A percentile compares a stretch with the other conserved stretches of the same genome.
Conservation (phyloP, 2,329 filamentous ascomycete species). For the Neocucurbitaria cava region DNA sequence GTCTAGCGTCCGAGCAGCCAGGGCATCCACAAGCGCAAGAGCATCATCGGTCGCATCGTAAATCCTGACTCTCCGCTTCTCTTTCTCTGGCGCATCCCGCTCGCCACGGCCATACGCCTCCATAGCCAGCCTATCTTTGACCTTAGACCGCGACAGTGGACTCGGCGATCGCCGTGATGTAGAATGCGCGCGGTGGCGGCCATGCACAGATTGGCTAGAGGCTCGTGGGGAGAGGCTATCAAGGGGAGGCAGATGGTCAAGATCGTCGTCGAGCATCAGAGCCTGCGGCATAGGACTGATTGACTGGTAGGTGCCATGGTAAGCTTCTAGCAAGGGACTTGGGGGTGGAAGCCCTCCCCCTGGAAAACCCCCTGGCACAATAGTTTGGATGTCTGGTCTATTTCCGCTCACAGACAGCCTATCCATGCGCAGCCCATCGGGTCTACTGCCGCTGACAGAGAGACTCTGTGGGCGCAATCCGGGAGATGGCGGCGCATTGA, state of each 20-base stretch:
- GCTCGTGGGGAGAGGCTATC: slow-evolving; percentile 41
- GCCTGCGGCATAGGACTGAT: slow-evolving; percentile 95
- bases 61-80: slow-evolving; percentile 71
- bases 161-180: slow-evolving; percentile 42
- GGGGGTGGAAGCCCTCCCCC: slow-evolving; percentile 64
- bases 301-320: slow-evolving; percentile 91
- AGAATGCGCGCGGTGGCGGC: slow-evolving; percentile 39
- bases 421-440: slow-evolving; percentile 53
- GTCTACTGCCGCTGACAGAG: slow-evolving; percentile 34
- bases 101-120: slow-evolving; percentile 29
- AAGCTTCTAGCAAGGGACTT: slow-evolving; percentile 89
- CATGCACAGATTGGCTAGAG: slow-evolving; percentile 35
- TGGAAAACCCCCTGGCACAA: slow-evolving; percentile 27
- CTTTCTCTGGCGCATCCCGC: slow-evolving; percentile 29
- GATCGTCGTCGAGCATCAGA: slow-evolving; percentile 62
- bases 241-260: slow-evolving; percentile 53
- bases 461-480: slow-evolving; percentile 43
- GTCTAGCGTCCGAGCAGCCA: slow-evolving; percentile 67
- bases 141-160: slow-evolving; percentile 29
- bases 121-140: slow-evolving; percentile 43
- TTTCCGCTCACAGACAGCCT: slow-evolving; percentile 57
- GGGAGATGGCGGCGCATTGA: slow-evolving; percentile 42
- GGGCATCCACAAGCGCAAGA: slow-evolving; percentile 74
- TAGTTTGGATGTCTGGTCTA: slow-evolving; percentile 49
- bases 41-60: slow-evolving; percentile 86